Percentiles rank a stretch among this genome's conserved stretches.
These are phyloP conservation scores for Pseudoneurospora amorphoporcata DNA, from an alignment of 495 filamentous ascomycete species.

Conservation along the genomic window DNA sequence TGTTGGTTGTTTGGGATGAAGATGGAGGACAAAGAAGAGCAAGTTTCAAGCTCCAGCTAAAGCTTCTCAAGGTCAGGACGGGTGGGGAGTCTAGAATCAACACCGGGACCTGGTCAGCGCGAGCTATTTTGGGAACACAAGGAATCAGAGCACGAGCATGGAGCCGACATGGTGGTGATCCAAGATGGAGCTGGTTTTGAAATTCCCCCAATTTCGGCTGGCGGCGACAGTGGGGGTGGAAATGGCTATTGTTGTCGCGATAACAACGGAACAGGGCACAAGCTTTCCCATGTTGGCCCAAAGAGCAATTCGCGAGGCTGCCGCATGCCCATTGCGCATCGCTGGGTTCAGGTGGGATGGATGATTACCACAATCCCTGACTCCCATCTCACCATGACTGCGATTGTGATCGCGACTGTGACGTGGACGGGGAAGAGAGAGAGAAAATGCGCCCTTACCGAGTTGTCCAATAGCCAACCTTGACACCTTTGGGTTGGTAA, in stretches of 20 bases:
- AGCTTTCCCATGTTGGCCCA: neutral
- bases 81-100: neutral
- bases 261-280: neutral
- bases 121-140: neutral
- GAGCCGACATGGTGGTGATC: neutral
- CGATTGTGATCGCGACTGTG: neutral
- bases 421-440: neutral
- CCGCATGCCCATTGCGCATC: neutral
- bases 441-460: neutral
- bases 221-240: constrained; percentile 12
- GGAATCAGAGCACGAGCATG: neutral
- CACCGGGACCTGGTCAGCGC: neutral
- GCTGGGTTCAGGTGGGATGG: neutral
- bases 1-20: neutral
- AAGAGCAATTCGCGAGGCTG: neutral
- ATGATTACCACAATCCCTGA: neutral
- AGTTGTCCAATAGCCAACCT: neutral
- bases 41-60: neutral
- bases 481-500: neutral
- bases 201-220: constrained; percentile 14
- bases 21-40: neutral
- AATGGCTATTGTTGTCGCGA: constrained; percentile 1
- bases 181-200: neutral
- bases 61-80: neutral
- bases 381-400: neutral